Evolutionary conservation across 177 flowering plant species (phyloP), one percentile per base, ranked within the genome.

Genomic region (Vitis hybrid): DNA sequence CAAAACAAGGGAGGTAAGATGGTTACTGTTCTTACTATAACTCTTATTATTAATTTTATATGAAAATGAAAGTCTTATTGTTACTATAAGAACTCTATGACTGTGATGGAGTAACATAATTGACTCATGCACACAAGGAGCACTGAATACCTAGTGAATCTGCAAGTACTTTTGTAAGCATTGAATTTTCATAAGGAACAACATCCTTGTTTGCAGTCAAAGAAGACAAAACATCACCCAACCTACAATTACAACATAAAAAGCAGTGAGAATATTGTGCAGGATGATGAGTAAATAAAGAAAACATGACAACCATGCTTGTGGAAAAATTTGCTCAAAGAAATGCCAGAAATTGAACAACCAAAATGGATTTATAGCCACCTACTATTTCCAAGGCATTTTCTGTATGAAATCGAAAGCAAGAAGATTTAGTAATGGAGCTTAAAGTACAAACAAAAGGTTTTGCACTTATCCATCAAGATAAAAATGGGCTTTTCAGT

Each of bases 161-260:
- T 55, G 89, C 88, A 70, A 93, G 95, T 60, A 91, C 14, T 74
- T 75, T 82, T 2, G 99, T 96, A 18, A 96, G 97, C 72, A 78
- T 73, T 55, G 99, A 96, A 74, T 93, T 87, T 71, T 83, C 94
- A 74, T 88, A 89, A 19, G 99, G 97, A 78, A 93, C 73, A 67
- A 75, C 59, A 60, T 92, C 97, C 79, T 91, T 93, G 77, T 83
- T 88, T 40, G 98, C 87, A 48, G 91, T 89, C 82, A 96, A 77
- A 71, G 97, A 84, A 57, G 87, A 85, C 70, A 96, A 78, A 73
- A 92, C 98, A 86, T 93, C 99, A 58, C 98, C 98, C 81, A 95
- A 81, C 78, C 99, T 95, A 72, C 83, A 82, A 11, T 59, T 56
- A 51, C 52, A 63, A 69, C 8, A 59, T 15, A 30, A 56, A 69